phyloP scores from a whole-genome alignment of 2,329 filamentous ascomycete species.

The Cadophora malorum region DNA sequence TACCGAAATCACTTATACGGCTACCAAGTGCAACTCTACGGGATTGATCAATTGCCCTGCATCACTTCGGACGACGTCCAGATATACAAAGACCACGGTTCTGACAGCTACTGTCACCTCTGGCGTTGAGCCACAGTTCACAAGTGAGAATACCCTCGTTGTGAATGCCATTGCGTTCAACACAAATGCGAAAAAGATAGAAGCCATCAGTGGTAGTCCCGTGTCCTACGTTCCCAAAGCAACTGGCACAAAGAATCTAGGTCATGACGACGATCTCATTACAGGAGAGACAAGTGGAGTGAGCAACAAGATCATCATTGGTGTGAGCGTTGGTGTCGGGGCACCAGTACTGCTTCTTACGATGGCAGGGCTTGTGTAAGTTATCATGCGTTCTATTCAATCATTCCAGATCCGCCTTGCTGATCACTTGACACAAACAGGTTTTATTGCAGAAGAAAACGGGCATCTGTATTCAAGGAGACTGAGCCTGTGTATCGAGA shows the following conservation, averaged over 20 bases:
- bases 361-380: constrained; percentile 38
- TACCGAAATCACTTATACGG: constrained; percentile 51
- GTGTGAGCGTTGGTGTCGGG: constrained; percentile 55
- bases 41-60: constrained; percentile 57
- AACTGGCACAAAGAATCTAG: constrained; percentile 28
- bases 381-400: not conserved
- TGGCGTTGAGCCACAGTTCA: constrained; percentile 50
- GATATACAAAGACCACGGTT: constrained; percentile 48
- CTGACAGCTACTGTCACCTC: constrained; percentile 50
- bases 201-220: constrained; percentile 52
- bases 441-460: too few species aligned
- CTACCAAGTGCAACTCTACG: constrained; percentile 51
- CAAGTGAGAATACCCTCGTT: constrained; percentile 43
- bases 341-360: constrained; percentile 48
- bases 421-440: too few species aligned
- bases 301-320: constrained; percentile 55
- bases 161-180: constrained; percentile 52
- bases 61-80: constrained; percentile 54
- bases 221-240: constrained; percentile 51
- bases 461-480: too few species aligned
- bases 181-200: constrained; percentile 46
- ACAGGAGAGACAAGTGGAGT: constrained; percentile 46
- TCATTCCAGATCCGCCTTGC: too few species aligned
- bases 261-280: constrained; percentile 27
- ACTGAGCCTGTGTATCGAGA: too few species aligned